Evolutionary conservation across 257 asterid genomes (phyloP).

Genomic region (Fraxinus americana): DNA sequence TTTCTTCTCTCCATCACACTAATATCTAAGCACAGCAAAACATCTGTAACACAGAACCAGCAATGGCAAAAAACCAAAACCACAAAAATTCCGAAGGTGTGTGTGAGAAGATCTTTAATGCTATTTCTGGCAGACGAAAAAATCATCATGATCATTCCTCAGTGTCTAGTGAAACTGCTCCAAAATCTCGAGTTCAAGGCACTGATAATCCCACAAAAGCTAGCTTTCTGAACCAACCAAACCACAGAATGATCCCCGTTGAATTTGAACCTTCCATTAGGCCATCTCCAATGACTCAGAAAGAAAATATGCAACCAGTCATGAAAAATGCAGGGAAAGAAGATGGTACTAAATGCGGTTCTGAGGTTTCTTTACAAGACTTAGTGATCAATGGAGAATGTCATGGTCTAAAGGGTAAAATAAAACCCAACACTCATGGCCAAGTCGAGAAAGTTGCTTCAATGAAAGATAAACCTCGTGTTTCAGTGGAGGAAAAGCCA

Average conservation of each 20-base stretch:
- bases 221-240: neutral
- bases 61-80: conserved; percentile 32
- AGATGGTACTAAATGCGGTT: neutral
- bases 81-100: neutral
- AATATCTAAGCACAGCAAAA: neutral
- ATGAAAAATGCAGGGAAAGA: neutral
- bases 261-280: neutral
- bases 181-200: neutral
- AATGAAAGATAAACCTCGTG: neutral
- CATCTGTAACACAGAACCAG: neutral
- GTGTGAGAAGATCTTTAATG: conserved; percentile 14
- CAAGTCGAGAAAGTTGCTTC: neutral
- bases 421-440: neutral
- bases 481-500: neutral
- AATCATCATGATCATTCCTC: neutral
- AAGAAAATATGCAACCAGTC: neutral
- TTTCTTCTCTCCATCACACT: conserved; percentile 8
- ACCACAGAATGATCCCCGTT: neutral
- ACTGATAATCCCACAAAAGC: neutral
- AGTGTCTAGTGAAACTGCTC: neutral
- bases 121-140: neutral
- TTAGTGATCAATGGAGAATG: neutral
- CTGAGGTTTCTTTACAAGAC: neutral
- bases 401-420: neutral
- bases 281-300: neutral